phyloP scores from a whole-genome alignment of 2,329 filamentous ascomycete species.

The Pezicula carpinea region DNA sequence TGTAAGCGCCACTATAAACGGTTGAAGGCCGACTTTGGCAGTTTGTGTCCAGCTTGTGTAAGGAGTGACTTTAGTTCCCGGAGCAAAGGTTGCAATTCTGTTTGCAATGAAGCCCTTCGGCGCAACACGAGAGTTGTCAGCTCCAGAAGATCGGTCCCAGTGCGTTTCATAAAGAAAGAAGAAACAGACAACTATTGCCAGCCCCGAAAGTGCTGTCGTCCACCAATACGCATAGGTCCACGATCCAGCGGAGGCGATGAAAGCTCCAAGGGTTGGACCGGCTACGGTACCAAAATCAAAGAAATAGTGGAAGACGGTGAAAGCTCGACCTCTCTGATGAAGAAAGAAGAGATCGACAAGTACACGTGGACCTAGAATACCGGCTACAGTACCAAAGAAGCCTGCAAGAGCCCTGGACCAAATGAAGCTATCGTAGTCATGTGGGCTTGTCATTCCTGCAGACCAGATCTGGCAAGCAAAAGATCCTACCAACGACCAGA shows the following conservation, averaged over 20 bases:
- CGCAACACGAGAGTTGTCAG: constrained; percentile 10
- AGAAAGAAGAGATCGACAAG: constrained; percentile 38
- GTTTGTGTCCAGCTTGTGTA: background rate
- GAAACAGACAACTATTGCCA: constrained; percentile 26
- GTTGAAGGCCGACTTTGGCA: background rate
- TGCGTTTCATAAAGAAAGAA: constrained; percentile 34
- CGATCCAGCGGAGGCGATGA: constrained; percentile 21
- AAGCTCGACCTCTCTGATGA: constrained; percentile 35
- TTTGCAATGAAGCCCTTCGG: constrained; percentile 18
- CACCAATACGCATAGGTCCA: constrained; percentile 4
- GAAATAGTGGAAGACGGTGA: constrained; percentile 29
- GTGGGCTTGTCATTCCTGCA: constrained; percentile 19
- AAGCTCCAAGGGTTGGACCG: constrained; percentile 33
- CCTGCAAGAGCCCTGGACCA: constrained; percentile 32
- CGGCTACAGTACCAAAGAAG: constrained; percentile 33
- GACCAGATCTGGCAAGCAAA: constrained; percentile 21
- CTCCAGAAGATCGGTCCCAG: constrained; percentile 25
- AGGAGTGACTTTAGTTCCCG: constrained; percentile 10
- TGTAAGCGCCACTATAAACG: background rate
- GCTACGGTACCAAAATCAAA: constrained; percentile 30
- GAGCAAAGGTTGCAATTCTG: constrained; percentile 11
- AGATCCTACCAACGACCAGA: constrained; percentile 18
- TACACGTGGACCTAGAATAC: constrained; percentile 32
- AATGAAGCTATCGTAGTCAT: constrained; percentile 31
- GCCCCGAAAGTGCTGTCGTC: background rate